Evolutionary conservation across 371 early-diverging fungal species (phyloP).

Genomic region (Actinomortierella ambigua): DNA sequence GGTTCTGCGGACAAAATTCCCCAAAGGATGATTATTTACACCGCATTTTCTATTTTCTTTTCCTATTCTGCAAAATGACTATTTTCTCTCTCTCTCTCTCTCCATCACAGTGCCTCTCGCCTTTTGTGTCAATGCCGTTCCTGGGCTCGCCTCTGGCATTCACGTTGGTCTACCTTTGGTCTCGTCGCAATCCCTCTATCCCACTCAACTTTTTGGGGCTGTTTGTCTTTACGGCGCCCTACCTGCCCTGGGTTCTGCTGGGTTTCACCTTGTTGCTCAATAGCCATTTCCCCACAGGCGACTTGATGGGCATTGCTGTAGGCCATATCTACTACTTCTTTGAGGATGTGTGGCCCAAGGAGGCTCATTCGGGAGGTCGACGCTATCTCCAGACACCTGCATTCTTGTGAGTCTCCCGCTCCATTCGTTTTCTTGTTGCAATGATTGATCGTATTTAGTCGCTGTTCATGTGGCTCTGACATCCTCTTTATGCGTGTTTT

Average conservation of each 20-base stretch:
- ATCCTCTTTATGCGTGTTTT: background rate
- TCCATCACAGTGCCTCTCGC: constrained; percentile 62
- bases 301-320: constrained; percentile 83
- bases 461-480: background rate
- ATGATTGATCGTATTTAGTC: background rate
- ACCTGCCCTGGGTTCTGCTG: constrained; percentile 90
- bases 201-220: constrained; percentile 89
- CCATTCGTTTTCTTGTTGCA: background rate
- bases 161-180: constrained; percentile 94
- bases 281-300: constrained; percentile 78
- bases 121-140: constrained; percentile 79
- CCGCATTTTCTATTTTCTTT: constrained; percentile 2
- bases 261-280: constrained; percentile 80
- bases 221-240: constrained; percentile 90
- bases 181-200: constrained; percentile 87
- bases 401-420: constrained; percentile 55
- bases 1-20: background rate
- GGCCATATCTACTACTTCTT: constrained; percentile 96
- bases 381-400: constrained; percentile 65
- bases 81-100: constrained; percentile 1
- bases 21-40: background rate
- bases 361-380: constrained; percentile 64
- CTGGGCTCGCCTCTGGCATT: constrained; percentile 85
- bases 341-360: constrained; percentile 92
- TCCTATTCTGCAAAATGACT: background rate